These are phyloP conservation scores for Dipodascopsis tothii DNA, from an alignment of 805 yeast species.

Conservation along the genomic window DNA sequence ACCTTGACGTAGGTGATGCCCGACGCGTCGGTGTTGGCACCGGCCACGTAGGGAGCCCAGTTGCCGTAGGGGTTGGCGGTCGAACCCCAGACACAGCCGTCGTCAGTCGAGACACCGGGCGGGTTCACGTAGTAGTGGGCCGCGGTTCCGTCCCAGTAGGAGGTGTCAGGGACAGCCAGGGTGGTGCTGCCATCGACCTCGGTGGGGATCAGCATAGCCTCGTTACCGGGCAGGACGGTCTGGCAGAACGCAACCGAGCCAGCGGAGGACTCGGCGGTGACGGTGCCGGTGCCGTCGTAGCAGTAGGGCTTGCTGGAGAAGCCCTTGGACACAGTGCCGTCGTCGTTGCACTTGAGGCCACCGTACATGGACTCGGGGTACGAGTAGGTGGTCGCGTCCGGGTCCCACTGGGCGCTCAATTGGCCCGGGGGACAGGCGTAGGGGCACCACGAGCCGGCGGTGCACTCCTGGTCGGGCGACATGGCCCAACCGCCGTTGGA, in stretches of 20 bases:
- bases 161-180: conserved; percentile 71
- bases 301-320: conserved; percentile 55
- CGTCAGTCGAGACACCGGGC: conserved; percentile 68
- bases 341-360: conserved; percentile 67
- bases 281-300: conserved; percentile 69
- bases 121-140: conserved; percentile 80
- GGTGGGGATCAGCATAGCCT: conserved; percentile 89
- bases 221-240: conserved; percentile 89
- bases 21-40: conserved; percentile 67
- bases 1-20: conserved; percentile 69
- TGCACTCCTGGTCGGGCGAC: conserved; percentile 64
- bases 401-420: conserved; percentile 84
- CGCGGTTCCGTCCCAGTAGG: conserved; percentile 58
- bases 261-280: conserved; percentile 52
- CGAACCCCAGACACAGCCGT: conserved; percentile 83
- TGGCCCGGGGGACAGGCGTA: conserved; percentile 88
- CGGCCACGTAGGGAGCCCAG: conserved; percentile 93
- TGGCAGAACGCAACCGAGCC: conserved; percentile 75
- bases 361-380: conserved; percentile 72
- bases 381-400: conserved; percentile 58
- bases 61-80: conserved; percentile 64
- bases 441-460: conserved; percentile 77
- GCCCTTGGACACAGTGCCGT: conserved; percentile 62
- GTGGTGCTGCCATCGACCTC: conserved; percentile 46
- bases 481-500: conserved; percentile 82